These are phyloP conservation scores for Melanopsichium pennsylvanicum DNA, from an alignment of 1,284 basidiomycete species.

Conservation along the genomic window DNA sequence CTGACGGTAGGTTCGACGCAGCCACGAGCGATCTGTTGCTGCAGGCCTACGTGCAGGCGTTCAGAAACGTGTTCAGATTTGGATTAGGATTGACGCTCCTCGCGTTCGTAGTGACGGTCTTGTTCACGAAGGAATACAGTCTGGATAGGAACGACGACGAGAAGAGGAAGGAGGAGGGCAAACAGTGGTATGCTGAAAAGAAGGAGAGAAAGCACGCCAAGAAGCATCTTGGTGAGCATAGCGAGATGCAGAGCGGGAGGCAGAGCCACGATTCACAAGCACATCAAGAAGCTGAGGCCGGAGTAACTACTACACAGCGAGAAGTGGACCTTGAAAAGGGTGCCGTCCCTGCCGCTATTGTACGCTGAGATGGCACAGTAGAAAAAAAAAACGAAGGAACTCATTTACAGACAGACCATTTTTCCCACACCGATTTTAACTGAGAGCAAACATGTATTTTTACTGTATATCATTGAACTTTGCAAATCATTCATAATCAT, in stretches of 20 bases:
- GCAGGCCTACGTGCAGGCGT: constrained; percentile 72
- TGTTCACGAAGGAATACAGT: constrained; percentile 71
- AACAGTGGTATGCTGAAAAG: constrained; percentile 50
- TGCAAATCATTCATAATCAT: too few relatives aligned
- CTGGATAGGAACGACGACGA: constrained; percentile 72
- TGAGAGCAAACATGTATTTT: constrained; percentile 5
- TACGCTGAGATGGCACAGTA: too few relatives aligned
- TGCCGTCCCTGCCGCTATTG: background rate
- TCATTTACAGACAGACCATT: too few relatives aligned
- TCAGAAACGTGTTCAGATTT: constrained; percentile 70
- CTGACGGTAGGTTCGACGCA: constrained; percentile 11
- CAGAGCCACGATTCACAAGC: background rate
- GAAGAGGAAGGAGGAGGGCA: constrained; percentile 67
- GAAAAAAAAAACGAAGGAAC: too few relatives aligned
- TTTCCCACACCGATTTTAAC: too few relatives aligned
- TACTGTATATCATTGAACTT: background rate
- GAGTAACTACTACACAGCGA: background rate
- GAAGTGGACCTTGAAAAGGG: constrained; percentile 3
- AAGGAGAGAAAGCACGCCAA: constrained; percentile 19
- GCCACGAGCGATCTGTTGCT: constrained; percentile 67
- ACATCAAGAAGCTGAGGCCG: background rate
- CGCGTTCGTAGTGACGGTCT: constrained; percentile 67
- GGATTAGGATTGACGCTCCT: constrained; percentile 43
- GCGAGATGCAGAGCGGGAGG: constrained; percentile 1
- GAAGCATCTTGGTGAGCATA: constrained; percentile 3